These are phyloP conservation scores for Yamadazyma takamatsuzukensis DNA, from an alignment of 805 yeast species.

Conservation along the genomic window DNA sequence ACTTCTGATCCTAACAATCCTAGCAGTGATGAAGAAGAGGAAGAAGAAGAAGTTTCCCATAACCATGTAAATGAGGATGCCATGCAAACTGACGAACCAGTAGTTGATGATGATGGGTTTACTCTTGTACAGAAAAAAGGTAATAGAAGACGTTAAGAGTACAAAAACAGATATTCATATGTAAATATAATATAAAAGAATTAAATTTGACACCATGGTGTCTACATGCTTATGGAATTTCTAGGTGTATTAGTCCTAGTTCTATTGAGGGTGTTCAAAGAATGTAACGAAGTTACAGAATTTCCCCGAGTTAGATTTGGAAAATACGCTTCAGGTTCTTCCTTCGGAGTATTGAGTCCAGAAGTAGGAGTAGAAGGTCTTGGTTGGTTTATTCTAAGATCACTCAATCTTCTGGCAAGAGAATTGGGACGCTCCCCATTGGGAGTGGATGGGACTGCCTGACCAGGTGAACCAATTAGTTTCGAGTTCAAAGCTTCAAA, in stretches of 20 bases:
- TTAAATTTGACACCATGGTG: neutral
- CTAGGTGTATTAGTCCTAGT: conserved; percentile 32
- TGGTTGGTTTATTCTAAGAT: conserved; percentile 31
- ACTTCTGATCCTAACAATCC: conserved; percentile 64
- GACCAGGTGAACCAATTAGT: conserved; percentile 5
- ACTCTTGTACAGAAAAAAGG: conserved; percentile 75
- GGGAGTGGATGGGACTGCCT: conserved; percentile 26
- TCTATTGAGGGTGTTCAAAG: conserved; percentile 38
- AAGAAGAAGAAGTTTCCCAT: conserved; percentile 31
- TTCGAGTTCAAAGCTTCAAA: conserved; percentile 16
- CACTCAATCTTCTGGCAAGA: conserved; percentile 47
- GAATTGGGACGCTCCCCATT: conserved; percentile 45
- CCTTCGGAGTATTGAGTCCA: conserved; percentile 22
- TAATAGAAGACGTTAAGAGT: conserved; percentile 30
- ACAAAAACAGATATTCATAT: neutral
- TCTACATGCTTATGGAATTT: conserved; percentile 26
- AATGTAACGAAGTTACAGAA: conserved; percentile 36
- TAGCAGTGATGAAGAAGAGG: conserved; percentile 49
- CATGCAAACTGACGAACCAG: conserved; percentile 40
- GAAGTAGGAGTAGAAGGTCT: conserved; percentile 24
- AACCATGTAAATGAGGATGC: conserved; percentile 4
- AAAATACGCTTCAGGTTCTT: conserved; percentile 25
- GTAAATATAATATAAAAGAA: neutral
- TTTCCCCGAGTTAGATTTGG: conserved; percentile 13
- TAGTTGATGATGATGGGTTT: conserved; percentile 93